Base-by-base conservation (phyloP, 192 early-diverging fungal genomes). In the Mycoemilia scoparia region DNA sequence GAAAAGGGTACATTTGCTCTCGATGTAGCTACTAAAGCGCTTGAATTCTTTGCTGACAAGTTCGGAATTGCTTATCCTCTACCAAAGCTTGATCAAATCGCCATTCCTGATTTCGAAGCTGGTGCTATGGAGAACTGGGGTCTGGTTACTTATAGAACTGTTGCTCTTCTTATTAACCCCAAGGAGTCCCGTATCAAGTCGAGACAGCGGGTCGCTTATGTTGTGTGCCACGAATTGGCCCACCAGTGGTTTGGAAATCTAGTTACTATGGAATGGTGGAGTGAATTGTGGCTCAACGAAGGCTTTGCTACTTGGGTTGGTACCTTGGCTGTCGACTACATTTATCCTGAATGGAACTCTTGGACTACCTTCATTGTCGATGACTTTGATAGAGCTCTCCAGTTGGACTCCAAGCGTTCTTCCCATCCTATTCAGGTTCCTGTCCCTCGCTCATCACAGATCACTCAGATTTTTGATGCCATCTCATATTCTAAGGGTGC, bases 41-140 rank as follows among this genome's bases (percentile, higher is more conserved):
- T 86, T 5, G 83, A 86, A 50, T 70, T 49, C 46, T 74, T 84
- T 36, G 66, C 59, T 9, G 73, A 79, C 9, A 33, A 47, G 58
- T 87, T 82, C 40, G 70, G 68, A 41, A 48, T 64, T 24, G 57
- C 69, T 1, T 86, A 86, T 39, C 73, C 82, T 8, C 56, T 87
- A 21, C 74, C 80, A 9, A 74, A 77, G 67, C 55, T 77, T 28
- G 71, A 73, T 48, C 56, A 70, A 14, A 63, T 87, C 11, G 83
- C 83, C 11, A 65, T 87, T 16, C 78, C 78, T 17, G 83, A 87
- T 41, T 80, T 87, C 36, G 67, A 66, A 32, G 71, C 78, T 16
- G 82, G 82, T n/a, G 69, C 54, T 3, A 84, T 85, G 82, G 80
- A 84, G 62, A 86, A 86, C 68, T 87, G 83, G 83, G 83, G 83